Evolutionary conservation across 2,329 filamentous ascomycete genomes (phyloP).

Genomic region (Blastomyces percursus): DNA sequence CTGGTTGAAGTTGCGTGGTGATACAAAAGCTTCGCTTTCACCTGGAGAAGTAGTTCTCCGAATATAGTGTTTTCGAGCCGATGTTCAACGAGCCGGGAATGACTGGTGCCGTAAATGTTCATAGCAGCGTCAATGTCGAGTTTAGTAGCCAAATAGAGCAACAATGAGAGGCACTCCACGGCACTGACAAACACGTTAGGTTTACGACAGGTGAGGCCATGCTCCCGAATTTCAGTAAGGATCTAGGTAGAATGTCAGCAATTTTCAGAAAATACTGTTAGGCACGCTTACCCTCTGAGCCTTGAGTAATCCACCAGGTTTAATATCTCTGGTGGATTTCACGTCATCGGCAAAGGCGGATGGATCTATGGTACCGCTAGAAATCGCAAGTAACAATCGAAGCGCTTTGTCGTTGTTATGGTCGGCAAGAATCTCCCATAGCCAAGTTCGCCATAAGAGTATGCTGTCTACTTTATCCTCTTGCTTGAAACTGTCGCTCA

Average conservation of each 20-base stretch:
- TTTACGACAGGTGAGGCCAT: slow-evolving; percentile 43
- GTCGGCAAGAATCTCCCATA: slow-evolving; percentile 54
- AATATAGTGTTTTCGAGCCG: slow-evolving; percentile 23
- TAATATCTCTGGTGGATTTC: slow-evolving; percentile 15
- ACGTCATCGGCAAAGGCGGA: slow-evolving; percentile 15
- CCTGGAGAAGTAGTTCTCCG: slow-evolving; percentile 57
- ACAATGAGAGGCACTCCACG: slow-evolving; percentile 52
- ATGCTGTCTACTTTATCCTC: slow-evolving; percentile 28
- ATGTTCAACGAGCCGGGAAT: slow-evolving; percentile 33
- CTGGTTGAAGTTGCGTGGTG: slow-evolving; percentile 52
- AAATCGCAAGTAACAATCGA: slow-evolving; percentile 31
- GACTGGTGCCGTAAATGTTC: slow-evolving; percentile 34
- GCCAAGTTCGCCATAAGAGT: slow-evolving; percentile 50
- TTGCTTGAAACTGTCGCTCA: slow-evolving; percentile 36
- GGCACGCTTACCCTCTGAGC: slow-evolving; percentile 28
- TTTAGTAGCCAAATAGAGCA: slow-evolving; percentile 52
- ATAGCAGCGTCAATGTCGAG: slow-evolving; percentile 29
- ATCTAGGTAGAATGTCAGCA: slow-evolving; percentile 46
- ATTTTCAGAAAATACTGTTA: slow-evolving; percentile 10
- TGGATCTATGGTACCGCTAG: slow-evolving; percentile 27
- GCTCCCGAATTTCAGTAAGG: slow-evolving; percentile 46
- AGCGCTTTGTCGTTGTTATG: slow-evolving; percentile 29
- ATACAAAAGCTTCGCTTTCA: slow-evolving; percentile 54
- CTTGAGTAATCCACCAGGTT: slow-evolving; percentile 29
- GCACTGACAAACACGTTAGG: slow-evolving; percentile 42